A percentile compares a stretch with the other conserved stretches of the same genome.
Conservation (phyloP, 208 protist species). For the Crithidia bombi region DNA sequence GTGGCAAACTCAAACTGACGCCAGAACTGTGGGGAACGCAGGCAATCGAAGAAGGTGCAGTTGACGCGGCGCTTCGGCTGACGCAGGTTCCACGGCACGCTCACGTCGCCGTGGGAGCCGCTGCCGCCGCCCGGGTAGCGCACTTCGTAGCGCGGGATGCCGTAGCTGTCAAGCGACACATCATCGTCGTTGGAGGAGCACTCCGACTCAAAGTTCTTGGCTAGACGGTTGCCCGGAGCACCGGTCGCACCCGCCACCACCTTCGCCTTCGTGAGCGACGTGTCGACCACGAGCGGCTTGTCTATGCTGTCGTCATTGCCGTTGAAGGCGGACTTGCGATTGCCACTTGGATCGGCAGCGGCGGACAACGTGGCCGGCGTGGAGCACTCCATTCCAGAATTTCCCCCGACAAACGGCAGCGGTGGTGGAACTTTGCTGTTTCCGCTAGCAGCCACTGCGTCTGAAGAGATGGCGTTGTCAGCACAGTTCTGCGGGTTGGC, state of each 20-base stretch:
- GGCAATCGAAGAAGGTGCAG: conserved; percentile 72
- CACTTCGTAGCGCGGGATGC: conserved; percentile 59
- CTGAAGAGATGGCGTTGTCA: not conserved
- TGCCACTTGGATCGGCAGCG: conserved; percentile 3
- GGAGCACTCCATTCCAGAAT: conserved; percentile 1
- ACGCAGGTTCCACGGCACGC: conserved; percentile 77
- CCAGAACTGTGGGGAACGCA: conserved; percentile 77
- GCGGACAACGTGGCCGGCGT: conserved; percentile 5
- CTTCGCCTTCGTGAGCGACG: conserved; percentile 12
- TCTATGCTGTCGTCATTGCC: conserved; percentile 11
- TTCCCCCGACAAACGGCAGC: not conserved
- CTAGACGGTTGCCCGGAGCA: conserved; percentile 16
- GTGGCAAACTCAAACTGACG: conserved; percentile 75
- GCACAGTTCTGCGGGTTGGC: not conserved
- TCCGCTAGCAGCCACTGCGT: not conserved
- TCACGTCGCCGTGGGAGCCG: conserved; percentile 37
- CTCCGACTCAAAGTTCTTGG: conserved; percentile 4
- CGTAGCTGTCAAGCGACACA: conserved; percentile 64
- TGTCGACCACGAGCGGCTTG: conserved; percentile 10
- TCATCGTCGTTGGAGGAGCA: conserved; percentile 27
- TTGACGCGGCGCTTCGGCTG: conserved; percentile 21
- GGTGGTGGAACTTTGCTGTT: conserved; percentile 5
- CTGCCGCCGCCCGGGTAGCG: conserved; percentile 41
- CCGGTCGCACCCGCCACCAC: not conserved
- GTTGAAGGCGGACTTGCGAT: not conserved